Conservation (phyloP, 2,329 filamentous ascomycete genomes). For the Uncinocarpus reesii region DNA sequence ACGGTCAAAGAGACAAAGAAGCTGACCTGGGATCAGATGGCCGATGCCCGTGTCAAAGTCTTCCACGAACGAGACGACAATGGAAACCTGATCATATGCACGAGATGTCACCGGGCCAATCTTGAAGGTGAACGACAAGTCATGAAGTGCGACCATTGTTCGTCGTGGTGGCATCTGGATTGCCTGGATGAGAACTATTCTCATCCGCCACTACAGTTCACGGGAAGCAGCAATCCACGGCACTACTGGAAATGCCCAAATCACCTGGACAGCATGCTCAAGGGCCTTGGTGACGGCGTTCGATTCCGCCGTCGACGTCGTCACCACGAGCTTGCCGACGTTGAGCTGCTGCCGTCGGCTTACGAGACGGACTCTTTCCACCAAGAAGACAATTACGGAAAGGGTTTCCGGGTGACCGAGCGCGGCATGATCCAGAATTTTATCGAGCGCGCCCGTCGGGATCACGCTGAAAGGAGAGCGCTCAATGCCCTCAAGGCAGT, state of each 20-base stretch:
- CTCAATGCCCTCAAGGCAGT: constrained; percentile 6
- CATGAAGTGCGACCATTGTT: constrained; percentile 76
- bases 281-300: constrained; percentile 22
- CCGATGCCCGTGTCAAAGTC: constrained; percentile 37
- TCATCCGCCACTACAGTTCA: constrained; percentile 55
- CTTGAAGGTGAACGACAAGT: constrained; percentile 52
- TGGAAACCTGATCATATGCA: constrained; percentile 66
- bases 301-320: constrained; percentile 21
- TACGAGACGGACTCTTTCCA: constrained; percentile 47
- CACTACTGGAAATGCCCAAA: constrained; percentile 78
- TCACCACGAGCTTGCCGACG: constrained; percentile 52
- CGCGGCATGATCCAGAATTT: constrained; percentile 62
- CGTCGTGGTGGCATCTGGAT: constrained; percentile 79
- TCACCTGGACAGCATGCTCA: constrained; percentile 68
- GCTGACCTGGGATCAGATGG: constrained; percentile 19
- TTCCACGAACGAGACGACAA: constrained; percentile 50
- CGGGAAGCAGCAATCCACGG: constrained; percentile 45
- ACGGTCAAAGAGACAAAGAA: background rate
- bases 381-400: constrained; percentile 46
- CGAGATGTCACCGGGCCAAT: constrained; percentile 57
- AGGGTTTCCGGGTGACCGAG: constrained; percentile 53
- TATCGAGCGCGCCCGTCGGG: constrained; percentile 49
- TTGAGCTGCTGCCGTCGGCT: constrained; percentile 51
- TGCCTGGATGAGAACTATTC: constrained; percentile 78
- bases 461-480: constrained; percentile 12